A percentile compares a stretch with the other conserved stretches of the same genome.
Conservation (phyloP, 164 flowering plant species). For the Brasenia schreberi region DNA sequence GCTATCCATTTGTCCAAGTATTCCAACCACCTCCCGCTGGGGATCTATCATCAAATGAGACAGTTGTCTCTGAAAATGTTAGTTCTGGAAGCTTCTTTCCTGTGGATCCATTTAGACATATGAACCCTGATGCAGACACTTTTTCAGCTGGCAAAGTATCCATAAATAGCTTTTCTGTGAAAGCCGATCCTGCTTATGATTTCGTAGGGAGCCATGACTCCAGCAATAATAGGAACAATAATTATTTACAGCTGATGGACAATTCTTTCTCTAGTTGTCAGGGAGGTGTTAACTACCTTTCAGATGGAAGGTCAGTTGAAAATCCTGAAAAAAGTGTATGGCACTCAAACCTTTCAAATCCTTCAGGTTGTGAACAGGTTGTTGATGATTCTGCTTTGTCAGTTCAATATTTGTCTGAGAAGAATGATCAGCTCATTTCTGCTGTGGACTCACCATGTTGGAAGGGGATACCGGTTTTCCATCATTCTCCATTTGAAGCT, state of each 20-base stretch:
- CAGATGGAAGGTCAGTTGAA: not conserved
- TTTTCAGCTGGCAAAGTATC: slow-evolving; percentile 4
- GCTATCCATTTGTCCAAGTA: not conserved
- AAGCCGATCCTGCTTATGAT: slow-evolving; percentile 7
- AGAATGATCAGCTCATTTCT: slow-evolving; percentile 24
- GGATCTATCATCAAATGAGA: slow-evolving; percentile 2
- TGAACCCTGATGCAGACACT: slow-evolving; percentile 2
- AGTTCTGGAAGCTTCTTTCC: slow-evolving; percentile 3
- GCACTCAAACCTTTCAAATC: slow-evolving; percentile 6
- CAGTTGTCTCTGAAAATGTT: slow-evolving; percentile 6
- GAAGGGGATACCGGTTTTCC: slow-evolving; percentile 51
- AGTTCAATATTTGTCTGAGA: slow-evolving; percentile 21
- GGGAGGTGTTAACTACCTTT: slow-evolving; percentile 13
- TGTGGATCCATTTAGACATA: slow-evolving; percentile 4
- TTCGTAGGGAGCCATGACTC: slow-evolving; percentile 8
- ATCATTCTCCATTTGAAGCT: slow-evolving; percentile 17
- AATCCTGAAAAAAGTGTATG: slow-evolving; percentile 11
- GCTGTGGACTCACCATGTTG: slow-evolving; percentile 81
- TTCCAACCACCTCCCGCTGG: slow-evolving; percentile 10
- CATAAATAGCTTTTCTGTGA: not conserved
- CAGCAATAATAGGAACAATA: slow-evolving; percentile 9
- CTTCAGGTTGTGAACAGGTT: slow-evolving; percentile 8
- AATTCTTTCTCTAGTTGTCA: slow-evolving; percentile 6
- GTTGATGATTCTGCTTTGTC: slow-evolving; percentile 10
- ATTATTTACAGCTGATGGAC: not conserved